Evolutionary conservation across 2,329 filamentous ascomycete genomes (phyloP).

Genomic region (Colletotrichum sp.): DNA sequence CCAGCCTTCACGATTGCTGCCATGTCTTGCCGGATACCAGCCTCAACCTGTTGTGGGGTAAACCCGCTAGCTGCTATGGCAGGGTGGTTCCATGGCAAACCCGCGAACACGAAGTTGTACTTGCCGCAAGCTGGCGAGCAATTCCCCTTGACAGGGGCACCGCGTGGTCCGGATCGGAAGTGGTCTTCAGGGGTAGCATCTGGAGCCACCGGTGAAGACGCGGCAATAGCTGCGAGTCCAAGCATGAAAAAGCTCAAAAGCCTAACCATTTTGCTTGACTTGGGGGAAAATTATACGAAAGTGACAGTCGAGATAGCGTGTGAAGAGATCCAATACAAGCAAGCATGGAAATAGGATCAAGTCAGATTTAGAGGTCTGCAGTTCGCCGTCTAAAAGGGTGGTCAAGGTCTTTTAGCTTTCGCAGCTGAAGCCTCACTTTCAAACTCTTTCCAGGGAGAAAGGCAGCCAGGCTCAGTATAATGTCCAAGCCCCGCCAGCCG

Average conservation of each 20-base stretch:
- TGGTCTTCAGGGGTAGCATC: background rate
- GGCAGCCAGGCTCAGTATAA: background rate
- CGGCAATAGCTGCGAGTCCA: background rate
- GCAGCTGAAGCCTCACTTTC: background rate
- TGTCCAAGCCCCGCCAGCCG: background rate
- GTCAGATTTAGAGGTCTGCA: background rate
- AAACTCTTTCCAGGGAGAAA: background rate
- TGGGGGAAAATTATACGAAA: background rate
- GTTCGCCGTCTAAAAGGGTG: background rate
- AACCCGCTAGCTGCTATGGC: slow-evolving; percentile 1
- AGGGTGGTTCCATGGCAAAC: slow-evolving; percentile 15
- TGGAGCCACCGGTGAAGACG: background rate
- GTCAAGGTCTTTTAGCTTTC: background rate
- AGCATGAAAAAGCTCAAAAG: background rate
- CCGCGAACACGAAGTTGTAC: slow-evolving; percentile 5
- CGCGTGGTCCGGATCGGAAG: background rate
- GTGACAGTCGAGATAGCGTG: background rate
- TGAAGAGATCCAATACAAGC: background rate
- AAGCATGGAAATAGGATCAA: background rate
- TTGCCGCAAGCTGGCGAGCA: background rate
- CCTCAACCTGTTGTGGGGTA: slow-evolving; percentile 11
- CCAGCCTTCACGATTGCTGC: slow-evolving; percentile 4
- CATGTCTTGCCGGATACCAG: slow-evolving; percentile 7
- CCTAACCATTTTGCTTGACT: background rate
- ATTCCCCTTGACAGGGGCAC: background rate